phyloP scores from a whole-genome alignment of 1,284 basidiomycete species.

The Neolentinus lepideus region DNA sequence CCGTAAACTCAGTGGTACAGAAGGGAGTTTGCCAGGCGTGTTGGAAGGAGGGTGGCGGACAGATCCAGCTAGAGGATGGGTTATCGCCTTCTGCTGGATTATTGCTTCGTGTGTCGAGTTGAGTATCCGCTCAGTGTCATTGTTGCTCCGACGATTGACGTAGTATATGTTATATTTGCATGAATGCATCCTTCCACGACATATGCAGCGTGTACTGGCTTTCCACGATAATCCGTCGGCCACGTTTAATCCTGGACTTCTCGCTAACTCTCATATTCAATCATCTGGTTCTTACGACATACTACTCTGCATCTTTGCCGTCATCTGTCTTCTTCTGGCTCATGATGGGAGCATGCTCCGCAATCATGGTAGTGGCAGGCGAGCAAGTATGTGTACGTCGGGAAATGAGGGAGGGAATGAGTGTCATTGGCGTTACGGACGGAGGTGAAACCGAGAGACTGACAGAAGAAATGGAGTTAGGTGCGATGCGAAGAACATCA shows the following conservation, averaged over 20 bases:
- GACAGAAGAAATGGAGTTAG: slow-evolving; percentile 51
- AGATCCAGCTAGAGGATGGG: slow-evolving; percentile 80
- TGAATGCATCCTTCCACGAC: slow-evolving; percentile 10
- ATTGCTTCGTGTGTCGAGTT: slow-evolving; percentile 51
- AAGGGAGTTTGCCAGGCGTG: slow-evolving; percentile 20
- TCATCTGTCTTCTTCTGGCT: slow-evolving; percentile 88
- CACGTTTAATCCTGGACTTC: slow-evolving; percentile 94
- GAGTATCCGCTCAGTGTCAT: slow-evolving; percentile 53
- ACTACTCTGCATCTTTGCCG: slow-evolving; percentile 84
- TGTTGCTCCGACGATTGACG: slow-evolving; percentile 4
- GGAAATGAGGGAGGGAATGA: slow-evolving; percentile 87
- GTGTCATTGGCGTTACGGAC: slow-evolving; percentile 24
- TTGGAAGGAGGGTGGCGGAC: slow-evolving; percentile 45
- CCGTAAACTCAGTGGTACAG: slow-evolving; percentile 36
- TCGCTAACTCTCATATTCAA: slow-evolving; percentile 84
- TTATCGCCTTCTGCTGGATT: slow-evolving; percentile 81
- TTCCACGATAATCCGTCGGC: slow-evolving; percentile 82
- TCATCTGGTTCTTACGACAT: slow-evolving; percentile 88
- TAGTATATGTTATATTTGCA: not conserved
- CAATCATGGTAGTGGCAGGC: slow-evolving; percentile 72
- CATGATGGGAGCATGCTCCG: slow-evolving; percentile 65
- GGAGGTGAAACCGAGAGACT: not conserved
- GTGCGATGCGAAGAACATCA: slow-evolving; percentile 31
- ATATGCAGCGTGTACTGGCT: slow-evolving; percentile 74
- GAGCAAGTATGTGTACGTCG: slow-evolving; percentile 91